Evolutionary conservation across 805 yeast genomes (phyloP), one percentile per base, ranked within the genome.

Genomic region (Jamesozyma gamospora): DNA sequence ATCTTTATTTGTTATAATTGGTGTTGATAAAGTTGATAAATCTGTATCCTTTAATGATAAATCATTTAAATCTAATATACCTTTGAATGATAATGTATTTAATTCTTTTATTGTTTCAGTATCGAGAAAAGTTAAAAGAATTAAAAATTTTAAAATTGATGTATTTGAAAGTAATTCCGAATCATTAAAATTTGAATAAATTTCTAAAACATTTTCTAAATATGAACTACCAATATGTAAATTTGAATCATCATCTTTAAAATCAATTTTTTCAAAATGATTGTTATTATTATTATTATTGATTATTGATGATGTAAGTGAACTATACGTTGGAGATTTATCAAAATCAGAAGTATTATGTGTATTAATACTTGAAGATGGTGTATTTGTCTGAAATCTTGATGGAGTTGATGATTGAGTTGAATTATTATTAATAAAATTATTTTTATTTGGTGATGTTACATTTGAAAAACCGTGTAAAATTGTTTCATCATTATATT

Each of bases 131-230:
- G 46, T 32, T 41, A 52, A 37, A 12, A 45, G 36, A 1, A 45
- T 27, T 21, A 49, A 31, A 36, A 53, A 53, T 33, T 50, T 36
- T 11, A 53, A 36, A 3, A 50, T 38, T 3, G 58, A 39, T 6
- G 41, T 39, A 36, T 47, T 41, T 9, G 51, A 43, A 24, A 43
- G 33, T 11, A 50, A 33, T 32, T 53, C 56, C 11, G 46, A 32
- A 17, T 42, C 37, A 24, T 46, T 41, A 15, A 35, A 41, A 26
- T 40, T 38, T 7, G 45, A 31, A 33, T 37, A 48, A 4, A 44
- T 26, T 24, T 48, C 51, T 14, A 44, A 30, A 9, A 47, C 41
- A 18, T 44, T 46, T 26, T 45, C 44, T 24, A 46, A 34, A 37
- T 37, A 37, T 16, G 31, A 31, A 26, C 26, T 34, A 25, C 31